A percentile compares a stretch with the other conserved stretches of the same genome.
phyloP scores from a whole-genome alignment of 2,329 filamentous ascomycete species.

The Talaromyces sp. region DNA sequence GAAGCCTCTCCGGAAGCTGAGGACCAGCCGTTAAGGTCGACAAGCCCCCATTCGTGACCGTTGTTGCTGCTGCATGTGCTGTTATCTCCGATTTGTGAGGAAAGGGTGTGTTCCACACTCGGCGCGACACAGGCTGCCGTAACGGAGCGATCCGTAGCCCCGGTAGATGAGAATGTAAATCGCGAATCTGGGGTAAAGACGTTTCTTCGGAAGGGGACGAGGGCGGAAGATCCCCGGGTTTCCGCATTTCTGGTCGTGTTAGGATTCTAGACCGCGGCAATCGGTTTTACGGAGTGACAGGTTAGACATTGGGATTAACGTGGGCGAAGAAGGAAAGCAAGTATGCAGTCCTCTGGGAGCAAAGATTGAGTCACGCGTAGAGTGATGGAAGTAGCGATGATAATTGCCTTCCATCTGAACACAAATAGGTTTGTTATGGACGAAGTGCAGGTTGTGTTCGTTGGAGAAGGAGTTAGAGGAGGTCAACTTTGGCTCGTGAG shows the following conservation, averaged over 20 bases:
- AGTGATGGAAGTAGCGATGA: not conserved
- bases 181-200: conserved; percentile 34
- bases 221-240: conserved; percentile 29
- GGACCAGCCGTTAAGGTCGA: conserved; percentile 25
- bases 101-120: conserved; percentile 40
- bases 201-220: conserved; percentile 39
- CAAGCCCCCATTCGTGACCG: conserved; percentile 19
- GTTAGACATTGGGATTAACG: conserved; percentile 14
- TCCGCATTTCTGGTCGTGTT: conserved; percentile 25
- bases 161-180: conserved; percentile 38
- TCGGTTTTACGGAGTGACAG: conserved; percentile 9
- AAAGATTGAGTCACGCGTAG: not conserved
- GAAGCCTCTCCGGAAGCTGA: conserved; percentile 35
- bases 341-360: not conserved
- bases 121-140: conserved; percentile 44
- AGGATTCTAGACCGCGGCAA: conserved; percentile 19
- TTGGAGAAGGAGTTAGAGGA: not conserved
- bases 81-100: conserved; percentile 28
- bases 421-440: not conserved
- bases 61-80: conserved; percentile 14
- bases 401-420: conserved; percentile 5
- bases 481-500: not conserved
- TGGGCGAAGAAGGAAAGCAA: not conserved
- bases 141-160: conserved; percentile 47
- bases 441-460: not conserved